Evolutionary conservation across 495 filamentous ascomycete genomes (phyloP).

Genomic region (Mycothermus thermophilus): DNA sequence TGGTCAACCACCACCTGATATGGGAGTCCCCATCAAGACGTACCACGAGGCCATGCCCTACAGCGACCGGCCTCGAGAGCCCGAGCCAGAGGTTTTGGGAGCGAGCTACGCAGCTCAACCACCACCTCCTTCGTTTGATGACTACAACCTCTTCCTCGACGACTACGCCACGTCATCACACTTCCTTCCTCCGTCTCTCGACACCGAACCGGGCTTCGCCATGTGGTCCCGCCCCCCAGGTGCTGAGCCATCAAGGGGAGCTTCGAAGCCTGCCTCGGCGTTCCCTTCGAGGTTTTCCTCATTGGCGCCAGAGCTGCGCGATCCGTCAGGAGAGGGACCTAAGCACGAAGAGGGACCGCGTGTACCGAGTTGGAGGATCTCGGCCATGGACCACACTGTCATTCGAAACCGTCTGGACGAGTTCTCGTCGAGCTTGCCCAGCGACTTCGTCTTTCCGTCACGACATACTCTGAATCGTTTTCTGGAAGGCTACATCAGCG

Average conservation of each 20-base stretch:
- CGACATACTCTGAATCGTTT: constrained; percentile 52
- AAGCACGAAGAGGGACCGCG: constrained; percentile 30
- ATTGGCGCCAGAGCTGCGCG: constrained; percentile 48
- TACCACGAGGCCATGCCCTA: constrained; percentile 32
- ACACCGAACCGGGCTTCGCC: constrained; percentile 31
- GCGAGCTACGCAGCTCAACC: constrained; percentile 26
- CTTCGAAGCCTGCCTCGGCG: constrained; percentile 43
- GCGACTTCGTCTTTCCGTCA: constrained; percentile 49
- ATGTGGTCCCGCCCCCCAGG: constrained; percentile 28
- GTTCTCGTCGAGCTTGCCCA: constrained; percentile 52
- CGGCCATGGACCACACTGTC: constrained; percentile 45
- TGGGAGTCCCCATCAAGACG: constrained; percentile 31
- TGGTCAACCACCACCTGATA: constrained; percentile 20
- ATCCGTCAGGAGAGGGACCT: constrained; percentile 34
- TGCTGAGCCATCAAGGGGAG: constrained; percentile 24
- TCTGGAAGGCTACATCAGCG: constrained; percentile 51
- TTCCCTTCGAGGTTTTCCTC: constrained; percentile 59
- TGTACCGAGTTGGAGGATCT: constrained; percentile 49
- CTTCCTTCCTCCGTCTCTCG: constrained; percentile 34
- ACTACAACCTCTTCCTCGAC: constrained; percentile 40
- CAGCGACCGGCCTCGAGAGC: constrained; percentile 27
- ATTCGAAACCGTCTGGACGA: constrained; percentile 52
- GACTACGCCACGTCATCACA: constrained; percentile 35
- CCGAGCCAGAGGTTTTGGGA: constrained; percentile 27
- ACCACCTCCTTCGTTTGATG: constrained; percentile 26